Base-by-base conservation (phyloP, 768 basidiomycete species). In the Kwoniella heveanensis region DNA sequence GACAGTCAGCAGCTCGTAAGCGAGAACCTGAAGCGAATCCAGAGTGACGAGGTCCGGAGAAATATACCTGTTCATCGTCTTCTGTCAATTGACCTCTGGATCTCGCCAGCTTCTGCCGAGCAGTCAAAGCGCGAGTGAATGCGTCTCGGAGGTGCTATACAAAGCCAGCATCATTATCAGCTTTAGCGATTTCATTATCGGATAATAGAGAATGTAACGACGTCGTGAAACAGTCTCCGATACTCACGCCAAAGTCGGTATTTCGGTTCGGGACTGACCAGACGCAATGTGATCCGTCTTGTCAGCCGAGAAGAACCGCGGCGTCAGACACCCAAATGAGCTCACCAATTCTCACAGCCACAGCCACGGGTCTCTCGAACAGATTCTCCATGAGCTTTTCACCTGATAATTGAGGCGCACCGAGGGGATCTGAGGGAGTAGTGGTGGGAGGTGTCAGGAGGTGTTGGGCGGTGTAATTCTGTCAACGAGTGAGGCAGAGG, bases 91-190 rank as follows among this genome's bases (percentile, higher is more conserved):
- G 27, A 0, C 70, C 65, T 1, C 70, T 59, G 15, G 73, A 65
- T 21, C 66, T 64, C 7, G 80, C 78, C 2, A 76, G 56, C 65
- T 82, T 81, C 55, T 82, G 72, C 4, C 82, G 70, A 0, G 80
- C 80, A 26, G 72, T 57, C 27, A 83, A 59, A 1, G 81, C 80
- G 13, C 82, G 67, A 0, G 80, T 78, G 66, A 83, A 82, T 0
- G 77, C 81, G 64, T 83, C 81, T 17, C 81, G 76, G 0, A 83
- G 77, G 58, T 83, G 82, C 54, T 77, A 48, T 21, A 24, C 9
- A 5, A 2, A 30, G 25, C n/a, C 5, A 3, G 6, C 21, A 53
- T 17, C 13, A 52, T 50, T 12, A 57, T 52, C 46, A 48, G 13
- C 27, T 27, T 50, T 8, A 19, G 29, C 29, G 24, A 52, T 15